Percentiles rank a stretch among this genome's conserved stretches.
Conservation (phyloP, 2,329 filamentous ascomycete species). For the Diplocarpon mali region DNA sequence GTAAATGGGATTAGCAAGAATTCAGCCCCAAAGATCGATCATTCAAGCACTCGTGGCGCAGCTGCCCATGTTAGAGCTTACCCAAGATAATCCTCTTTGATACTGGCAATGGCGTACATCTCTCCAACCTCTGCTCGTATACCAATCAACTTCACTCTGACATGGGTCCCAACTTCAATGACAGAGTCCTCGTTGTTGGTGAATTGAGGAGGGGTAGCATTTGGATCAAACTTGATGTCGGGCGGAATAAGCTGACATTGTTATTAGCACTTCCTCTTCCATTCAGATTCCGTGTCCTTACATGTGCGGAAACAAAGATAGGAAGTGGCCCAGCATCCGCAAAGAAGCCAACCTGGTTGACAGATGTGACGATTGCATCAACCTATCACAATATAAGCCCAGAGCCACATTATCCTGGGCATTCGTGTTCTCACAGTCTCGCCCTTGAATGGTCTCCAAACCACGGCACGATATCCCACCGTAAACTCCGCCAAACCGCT, state of each 20-base stretch:
- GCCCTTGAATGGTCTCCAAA: conserved; percentile 96
- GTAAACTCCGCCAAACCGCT: conserved; percentile 91
- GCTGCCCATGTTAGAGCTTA: conserved; percentile 28
- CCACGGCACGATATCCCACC: conserved; percentile 87
- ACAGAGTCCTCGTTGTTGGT: conserved; percentile 90
- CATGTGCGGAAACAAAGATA: conserved; percentile 56
- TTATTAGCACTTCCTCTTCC: conserved; percentile 2
- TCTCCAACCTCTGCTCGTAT: conserved; percentile 85
- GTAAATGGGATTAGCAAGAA: conserved; percentile 1
- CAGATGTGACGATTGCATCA: conserved; percentile 84
- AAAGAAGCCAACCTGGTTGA: conserved; percentile 89
- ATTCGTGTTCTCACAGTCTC: conserved; percentile 63
- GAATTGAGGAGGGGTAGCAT: conserved; percentile 92
- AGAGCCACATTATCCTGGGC: background rate
- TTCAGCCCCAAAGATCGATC: background rate
- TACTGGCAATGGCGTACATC: conserved; percentile 95
- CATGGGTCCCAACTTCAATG: conserved; percentile 86
- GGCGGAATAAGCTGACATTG: conserved; percentile 66
- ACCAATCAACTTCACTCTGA: conserved; percentile 90
- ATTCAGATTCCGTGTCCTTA: conserved; percentile 10
- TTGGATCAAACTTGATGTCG: conserved; percentile 89
- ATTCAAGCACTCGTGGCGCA: background rate
- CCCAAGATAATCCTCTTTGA: conserved; percentile 75
- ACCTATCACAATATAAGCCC: conserved; percentile 44
- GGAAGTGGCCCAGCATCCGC: conserved; percentile 68